Evolutionary conservation across 768 basidiomycete genomes (phyloP).

Genomic region (Pleurotus tuber-regium): DNA sequence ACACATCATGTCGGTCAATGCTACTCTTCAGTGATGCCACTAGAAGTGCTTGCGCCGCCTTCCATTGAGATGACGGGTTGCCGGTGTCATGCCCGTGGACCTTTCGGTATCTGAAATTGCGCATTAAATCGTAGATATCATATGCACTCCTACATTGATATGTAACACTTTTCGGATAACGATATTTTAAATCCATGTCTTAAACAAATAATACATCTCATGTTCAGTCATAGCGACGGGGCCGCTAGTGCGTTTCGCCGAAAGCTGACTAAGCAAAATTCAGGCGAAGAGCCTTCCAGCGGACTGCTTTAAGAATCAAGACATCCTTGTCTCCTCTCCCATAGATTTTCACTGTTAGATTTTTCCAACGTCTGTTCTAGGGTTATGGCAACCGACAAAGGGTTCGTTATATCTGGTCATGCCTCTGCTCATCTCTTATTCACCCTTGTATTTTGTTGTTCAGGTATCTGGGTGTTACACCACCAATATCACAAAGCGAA

Average conservation of each 20-base stretch:
- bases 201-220: too few species aligned
- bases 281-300: background rate
- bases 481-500: conserved; percentile 76
- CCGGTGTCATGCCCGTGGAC: too few species aligned
- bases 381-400: conserved; percentile 41
- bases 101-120: too few species aligned
- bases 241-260: background rate
- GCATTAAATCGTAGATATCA: too few species aligned
- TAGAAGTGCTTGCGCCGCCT: background rate
- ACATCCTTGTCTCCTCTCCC: background rate
- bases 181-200: too few species aligned
- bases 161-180: too few species aligned
- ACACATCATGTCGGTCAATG: background rate
- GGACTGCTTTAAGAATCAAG: background rate
- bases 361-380: background rate
- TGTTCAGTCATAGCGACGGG: too few species aligned
- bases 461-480: conserved; percentile 81
- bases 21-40: background rate
- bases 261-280: background rate
- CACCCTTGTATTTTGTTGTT: conserved; percentile 13
- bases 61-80: too few species aligned
- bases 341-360: conserved; percentile 7
- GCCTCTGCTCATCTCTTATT: background rate
- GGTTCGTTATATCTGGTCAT: conserved; percentile 22
- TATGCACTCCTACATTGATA: too few species aligned